Evolutionary conservation across 2,329 filamentous ascomycete species (phyloP).

Genomic region (Tolypocladium ovalisporum): DNA sequence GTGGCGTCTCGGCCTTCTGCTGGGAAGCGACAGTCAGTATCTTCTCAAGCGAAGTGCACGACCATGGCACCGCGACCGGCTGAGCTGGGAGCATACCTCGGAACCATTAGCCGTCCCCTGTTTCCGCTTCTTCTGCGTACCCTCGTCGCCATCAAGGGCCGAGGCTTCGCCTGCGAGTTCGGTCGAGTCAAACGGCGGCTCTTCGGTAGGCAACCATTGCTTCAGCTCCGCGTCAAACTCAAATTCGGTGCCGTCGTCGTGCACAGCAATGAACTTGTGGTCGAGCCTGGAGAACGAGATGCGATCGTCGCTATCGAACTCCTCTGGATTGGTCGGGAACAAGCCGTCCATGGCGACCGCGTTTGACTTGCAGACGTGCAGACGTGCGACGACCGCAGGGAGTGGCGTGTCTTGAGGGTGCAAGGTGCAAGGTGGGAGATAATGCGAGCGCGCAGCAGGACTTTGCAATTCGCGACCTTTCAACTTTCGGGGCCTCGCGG

Average conservation of each 20-base stretch:
- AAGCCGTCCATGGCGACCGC: constrained; percentile 18
- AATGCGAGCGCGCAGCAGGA: neutral
- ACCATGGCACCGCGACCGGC: neutral
- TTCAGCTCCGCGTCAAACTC: constrained; percentile 63
- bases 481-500: neutral
- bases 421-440: neutral
- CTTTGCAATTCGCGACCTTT: neutral
- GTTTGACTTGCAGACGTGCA: neutral
- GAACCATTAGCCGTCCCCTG: constrained; percentile 23
- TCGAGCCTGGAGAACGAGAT: constrained; percentile 81
- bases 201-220: constrained; percentile 63
- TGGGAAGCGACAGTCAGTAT: neutral
- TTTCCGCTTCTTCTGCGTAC: constrained; percentile 29
- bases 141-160: constrained; percentile 11
- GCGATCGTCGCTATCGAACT: constrained; percentile 68
- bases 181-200: constrained; percentile 28
- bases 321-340: constrained; percentile 50
- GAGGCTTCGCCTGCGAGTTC: constrained; percentile 20
- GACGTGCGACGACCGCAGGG: neutral
- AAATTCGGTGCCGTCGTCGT: constrained; percentile 75
- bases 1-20: constrained; percentile 18
- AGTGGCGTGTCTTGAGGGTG: neutral
- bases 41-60: neutral
- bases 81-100: constrained; percentile 27
- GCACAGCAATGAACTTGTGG: constrained; percentile 72